A percentile compares a stretch with the other conserved stretches of the same genome.
Evolutionary conservation across 2,329 filamentous ascomycete species (phyloP).

Genomic region (Neospermospora avenae): DNA sequence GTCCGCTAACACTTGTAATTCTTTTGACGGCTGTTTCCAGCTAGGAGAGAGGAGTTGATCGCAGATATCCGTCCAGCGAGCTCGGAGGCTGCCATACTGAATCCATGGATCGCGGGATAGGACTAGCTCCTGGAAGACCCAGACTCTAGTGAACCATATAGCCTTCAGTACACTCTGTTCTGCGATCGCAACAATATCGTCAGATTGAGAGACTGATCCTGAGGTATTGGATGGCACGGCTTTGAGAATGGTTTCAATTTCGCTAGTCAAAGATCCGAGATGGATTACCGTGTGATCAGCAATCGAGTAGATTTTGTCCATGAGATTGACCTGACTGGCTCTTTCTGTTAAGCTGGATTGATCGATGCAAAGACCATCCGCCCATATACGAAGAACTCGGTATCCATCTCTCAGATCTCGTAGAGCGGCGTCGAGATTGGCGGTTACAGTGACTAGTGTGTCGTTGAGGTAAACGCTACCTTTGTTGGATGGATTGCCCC

Average conservation of each 20-base stretch:
- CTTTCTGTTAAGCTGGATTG: constrained; percentile 6
- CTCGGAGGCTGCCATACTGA: constrained; percentile 3
- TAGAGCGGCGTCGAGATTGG: constrained; percentile 3
- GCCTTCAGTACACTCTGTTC: constrained; percentile 33
- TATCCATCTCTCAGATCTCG: not conserved
- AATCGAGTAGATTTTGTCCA: constrained; percentile 5
- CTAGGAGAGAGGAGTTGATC: not conserved
- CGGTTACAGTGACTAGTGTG: not conserved
- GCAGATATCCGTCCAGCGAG: constrained; percentile 8
- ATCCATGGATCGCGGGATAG: constrained; percentile 9
- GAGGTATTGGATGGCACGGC: constrained; percentile 1
- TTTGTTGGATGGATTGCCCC: constrained; percentile 1
- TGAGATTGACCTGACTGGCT: constrained; percentile 9
- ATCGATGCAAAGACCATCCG: constrained; percentile 14
- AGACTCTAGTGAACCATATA: constrained; percentile 38
- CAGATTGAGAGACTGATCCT: constrained; percentile 2
- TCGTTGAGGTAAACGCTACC: not conserved
- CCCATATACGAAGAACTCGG: constrained; percentile 4
- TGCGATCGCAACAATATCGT: not conserved
- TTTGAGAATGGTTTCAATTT: not conserved
- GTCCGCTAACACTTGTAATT: constrained; percentile 2
- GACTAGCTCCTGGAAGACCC: constrained; percentile 39
- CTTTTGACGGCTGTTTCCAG: not conserved
- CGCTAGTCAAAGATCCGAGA: not conserved
- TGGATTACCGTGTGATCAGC: constrained; percentile 5